Conservation (phyloP, 139 green algal genomes). For the Volvox africanus region DNA sequence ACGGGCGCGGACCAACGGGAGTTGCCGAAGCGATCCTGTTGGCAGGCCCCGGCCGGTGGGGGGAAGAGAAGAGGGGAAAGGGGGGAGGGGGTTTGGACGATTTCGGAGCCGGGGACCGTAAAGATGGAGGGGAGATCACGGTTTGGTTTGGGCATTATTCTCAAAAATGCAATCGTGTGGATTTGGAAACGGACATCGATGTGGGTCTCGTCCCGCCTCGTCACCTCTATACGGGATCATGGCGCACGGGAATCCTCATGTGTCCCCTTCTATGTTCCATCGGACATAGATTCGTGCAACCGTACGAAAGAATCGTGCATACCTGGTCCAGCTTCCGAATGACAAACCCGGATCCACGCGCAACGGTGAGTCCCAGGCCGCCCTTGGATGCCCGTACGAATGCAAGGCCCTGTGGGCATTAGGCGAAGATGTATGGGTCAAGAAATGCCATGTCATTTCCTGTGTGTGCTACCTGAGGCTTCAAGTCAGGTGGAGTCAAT, state of each 20-base stretch:
- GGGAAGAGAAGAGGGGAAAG: neutral
- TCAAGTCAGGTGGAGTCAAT: no score
- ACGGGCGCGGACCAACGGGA: slow-evolving; percentile 36
- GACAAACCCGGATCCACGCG: slow-evolving; percentile 13
- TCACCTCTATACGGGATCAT: no score
- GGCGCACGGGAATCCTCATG: no score
- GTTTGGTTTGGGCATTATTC: no score
- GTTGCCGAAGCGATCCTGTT: slow-evolving; percentile 36
- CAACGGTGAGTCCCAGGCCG: slow-evolving; percentile 8
- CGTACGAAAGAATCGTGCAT: neutral
- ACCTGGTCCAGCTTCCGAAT: slow-evolving; percentile 48
- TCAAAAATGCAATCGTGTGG: neutral
- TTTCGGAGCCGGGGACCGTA: neutral
- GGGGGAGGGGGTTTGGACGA: neutral
- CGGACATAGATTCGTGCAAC: no score
- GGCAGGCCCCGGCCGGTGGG: neutral
- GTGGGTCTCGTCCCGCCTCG: no score
- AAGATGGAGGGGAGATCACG: neutral
- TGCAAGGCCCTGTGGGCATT: slow-evolving; percentile 23
- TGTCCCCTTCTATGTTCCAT: no score
- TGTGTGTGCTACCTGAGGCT: no score
- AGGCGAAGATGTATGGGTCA: neutral
- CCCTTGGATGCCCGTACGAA: slow-evolving; percentile 21
- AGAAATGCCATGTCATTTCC: no score
- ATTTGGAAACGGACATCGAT: no score